phyloP scores from a whole-genome alignment of 305 asterid genomes.

The Petunia hybrid region DNA sequence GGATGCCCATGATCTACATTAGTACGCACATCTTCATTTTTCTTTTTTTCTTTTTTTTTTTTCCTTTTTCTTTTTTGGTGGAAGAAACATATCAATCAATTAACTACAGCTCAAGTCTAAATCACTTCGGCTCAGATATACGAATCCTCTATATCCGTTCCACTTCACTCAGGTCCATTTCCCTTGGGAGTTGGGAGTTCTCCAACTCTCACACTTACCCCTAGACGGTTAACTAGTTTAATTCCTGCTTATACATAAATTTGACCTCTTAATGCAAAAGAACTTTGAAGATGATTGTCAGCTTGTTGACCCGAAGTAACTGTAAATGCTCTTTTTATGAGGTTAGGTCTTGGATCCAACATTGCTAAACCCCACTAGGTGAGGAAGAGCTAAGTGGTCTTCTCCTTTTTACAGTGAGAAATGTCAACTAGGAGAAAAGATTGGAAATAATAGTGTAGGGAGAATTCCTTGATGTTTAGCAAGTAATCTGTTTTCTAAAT shows the following conservation, averaged over 20 bases:
- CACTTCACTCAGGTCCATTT: conserved; percentile 8
- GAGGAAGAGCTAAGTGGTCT: neutral
- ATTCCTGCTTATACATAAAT: neutral
- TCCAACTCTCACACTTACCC: neutral
- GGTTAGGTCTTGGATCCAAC: neutral
- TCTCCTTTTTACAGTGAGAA: neutral
- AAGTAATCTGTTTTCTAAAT: neutral
- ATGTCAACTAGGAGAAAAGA: neutral
- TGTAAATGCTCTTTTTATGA: neutral
- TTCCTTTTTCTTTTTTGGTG: too few relatives aligned
- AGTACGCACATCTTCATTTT: neutral
- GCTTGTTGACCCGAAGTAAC: neutral
- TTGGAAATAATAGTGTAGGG: neutral
- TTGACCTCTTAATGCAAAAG: neutral
- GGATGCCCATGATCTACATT: neutral
- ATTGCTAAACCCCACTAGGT: neutral
- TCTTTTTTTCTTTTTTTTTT: too few relatives aligned
- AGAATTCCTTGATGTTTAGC: neutral
- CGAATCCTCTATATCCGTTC: conserved; percentile 12
- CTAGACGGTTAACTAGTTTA: neutral
- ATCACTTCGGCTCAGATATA: neutral
- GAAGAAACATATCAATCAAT: conserved; percentile 18
- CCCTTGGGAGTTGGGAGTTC: neutral
- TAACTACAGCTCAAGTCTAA: neutral
- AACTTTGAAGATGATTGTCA: neutral